A percentile compares a stretch with the other conserved stretches of the same genome.
Evolutionary conservation across 441 rosid genomes (phyloP).

Genomic region (Pelargonium fulgidum): DNA sequence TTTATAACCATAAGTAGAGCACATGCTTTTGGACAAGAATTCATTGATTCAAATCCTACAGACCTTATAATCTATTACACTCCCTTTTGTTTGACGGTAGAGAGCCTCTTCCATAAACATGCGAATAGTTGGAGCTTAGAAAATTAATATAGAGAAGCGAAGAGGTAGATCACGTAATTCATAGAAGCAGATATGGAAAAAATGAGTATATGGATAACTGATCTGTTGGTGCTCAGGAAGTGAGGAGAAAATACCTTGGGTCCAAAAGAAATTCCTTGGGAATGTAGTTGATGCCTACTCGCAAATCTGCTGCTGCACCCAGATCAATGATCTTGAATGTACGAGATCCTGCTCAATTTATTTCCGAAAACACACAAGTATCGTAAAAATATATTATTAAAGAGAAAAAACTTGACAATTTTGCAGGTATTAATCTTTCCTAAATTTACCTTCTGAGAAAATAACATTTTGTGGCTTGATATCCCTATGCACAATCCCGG

Average conservation of each 20-base stretch:
- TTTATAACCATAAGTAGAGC: too few relatives aligned
- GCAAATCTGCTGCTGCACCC: slow-evolving; percentile 91
- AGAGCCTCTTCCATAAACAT: too few relatives aligned
- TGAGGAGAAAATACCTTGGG: slow-evolving; percentile 49
- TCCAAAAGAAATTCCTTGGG: slow-evolving; percentile 93
- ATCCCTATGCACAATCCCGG: slow-evolving; percentile 91
- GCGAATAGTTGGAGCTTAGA: too few relatives aligned
- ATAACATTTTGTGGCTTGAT: slow-evolving; percentile 87
- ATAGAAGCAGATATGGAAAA: neutral
- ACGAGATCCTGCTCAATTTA: slow-evolving; percentile 60
- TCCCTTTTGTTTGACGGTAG: too few relatives aligned
- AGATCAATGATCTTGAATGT: slow-evolving; percentile 90
- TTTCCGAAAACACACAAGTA: slow-evolving; percentile 11
- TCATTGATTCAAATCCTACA: too few relatives aligned
- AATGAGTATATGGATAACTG: too few relatives aligned
- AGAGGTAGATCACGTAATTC: neutral
- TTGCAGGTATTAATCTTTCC: slow-evolving; percentile 14
- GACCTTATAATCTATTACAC: too few relatives aligned
- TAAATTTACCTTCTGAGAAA: slow-evolving; percentile 74
- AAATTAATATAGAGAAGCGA: too few relatives aligned
- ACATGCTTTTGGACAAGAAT: too few relatives aligned
- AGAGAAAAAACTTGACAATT: slow-evolving; percentile 2
- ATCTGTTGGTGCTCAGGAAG: too few relatives aligned
- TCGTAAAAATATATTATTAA: neutral
- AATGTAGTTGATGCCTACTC: slow-evolving; percentile 90